A percentile compares a stretch with the other conserved stretches of the same genome.
Conservation (phyloP, 495 filamentous ascomycete species). For the Podospora bellae-mahoneyi region DNA sequence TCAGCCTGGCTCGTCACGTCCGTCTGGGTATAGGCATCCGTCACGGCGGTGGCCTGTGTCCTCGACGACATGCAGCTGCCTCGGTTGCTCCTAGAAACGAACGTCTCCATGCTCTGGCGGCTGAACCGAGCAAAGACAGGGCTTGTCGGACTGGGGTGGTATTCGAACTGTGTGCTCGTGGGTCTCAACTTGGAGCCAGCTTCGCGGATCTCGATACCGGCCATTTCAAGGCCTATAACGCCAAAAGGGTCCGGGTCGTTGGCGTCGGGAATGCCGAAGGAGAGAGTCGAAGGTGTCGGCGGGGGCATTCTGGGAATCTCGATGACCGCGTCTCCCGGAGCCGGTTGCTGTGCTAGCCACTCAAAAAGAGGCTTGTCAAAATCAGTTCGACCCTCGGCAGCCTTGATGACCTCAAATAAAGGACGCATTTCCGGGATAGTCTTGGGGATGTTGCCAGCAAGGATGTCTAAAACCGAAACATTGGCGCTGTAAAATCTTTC, state of each 20-base stretch:
- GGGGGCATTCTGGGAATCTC: constrained; percentile 39
- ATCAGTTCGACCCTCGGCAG: constrained; percentile 74
- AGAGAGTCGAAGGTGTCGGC: constrained; percentile 28
- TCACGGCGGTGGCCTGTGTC: constrained; percentile 58
- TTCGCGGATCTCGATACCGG: constrained; percentile 82
- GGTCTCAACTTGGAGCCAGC: constrained; percentile 70
- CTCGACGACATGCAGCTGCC: constrained; percentile 58
- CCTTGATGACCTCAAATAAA: constrained; percentile 75
- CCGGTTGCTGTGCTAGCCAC: constrained; percentile 52
- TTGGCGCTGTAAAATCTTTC: constrained; percentile 76
- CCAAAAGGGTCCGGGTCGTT: constrained; percentile 88
- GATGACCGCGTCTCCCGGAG: constrained; percentile 71
- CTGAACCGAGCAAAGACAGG: constrained; percentile 68
- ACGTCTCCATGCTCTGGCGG: constrained; percentile 66
- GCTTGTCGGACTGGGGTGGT: constrained; percentile 69
- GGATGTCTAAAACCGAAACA: constrained; percentile 72
- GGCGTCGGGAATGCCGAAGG: constrained; percentile 72
- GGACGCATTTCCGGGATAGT: constrained; percentile 61
- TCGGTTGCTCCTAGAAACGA: constrained; percentile 59
- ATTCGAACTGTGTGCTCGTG: constrained; percentile 72
- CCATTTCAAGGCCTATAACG: constrained; percentile 76
- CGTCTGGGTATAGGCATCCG: constrained; percentile 54
- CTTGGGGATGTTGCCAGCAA: constrained; percentile 72
- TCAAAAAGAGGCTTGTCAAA: constrained; percentile 59
- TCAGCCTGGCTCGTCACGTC: constrained; percentile 49